A percentile compares a stretch with the other conserved stretches of the same genome.
phyloP scores from a whole-genome alignment of 2,329 filamentous ascomycete species.

The Pyricularia grisea region DNA sequence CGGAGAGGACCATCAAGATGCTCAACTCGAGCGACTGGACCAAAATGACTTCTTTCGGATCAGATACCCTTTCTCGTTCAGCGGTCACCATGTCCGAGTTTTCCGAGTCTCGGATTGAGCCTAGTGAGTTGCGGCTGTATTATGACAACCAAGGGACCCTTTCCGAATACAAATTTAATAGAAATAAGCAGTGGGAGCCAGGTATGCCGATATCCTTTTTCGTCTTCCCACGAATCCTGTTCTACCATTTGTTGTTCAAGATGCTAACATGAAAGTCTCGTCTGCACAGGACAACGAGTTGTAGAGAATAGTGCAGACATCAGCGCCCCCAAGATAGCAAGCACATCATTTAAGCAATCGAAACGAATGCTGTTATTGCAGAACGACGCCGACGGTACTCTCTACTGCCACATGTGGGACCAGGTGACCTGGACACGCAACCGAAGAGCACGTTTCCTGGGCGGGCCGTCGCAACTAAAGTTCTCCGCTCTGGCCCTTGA shows the following conservation, averaged over 20 bases:
- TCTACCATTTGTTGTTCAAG: neutral
- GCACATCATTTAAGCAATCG: neutral
- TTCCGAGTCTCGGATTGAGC: neutral
- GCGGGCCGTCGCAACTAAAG: neutral
- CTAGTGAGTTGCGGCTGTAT: neutral
- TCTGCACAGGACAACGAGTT: neutral
- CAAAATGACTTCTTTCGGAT: neutral
- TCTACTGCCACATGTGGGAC: neutral
- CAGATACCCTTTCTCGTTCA: neutral
- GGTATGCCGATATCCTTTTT: neutral
- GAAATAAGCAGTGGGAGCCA: neutral
- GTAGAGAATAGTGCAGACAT: neutral
- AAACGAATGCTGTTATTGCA: neutral
- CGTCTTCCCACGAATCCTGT: neutral
- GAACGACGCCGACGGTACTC: neutral
- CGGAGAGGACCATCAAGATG: neutral
- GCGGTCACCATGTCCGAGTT: neutral
- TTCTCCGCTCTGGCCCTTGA: neutral
- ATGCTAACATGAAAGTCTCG: neutral
- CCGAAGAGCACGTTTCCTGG: neutral
- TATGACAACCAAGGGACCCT: neutral
- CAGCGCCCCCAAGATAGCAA: neutral
- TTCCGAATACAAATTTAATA: neutral
- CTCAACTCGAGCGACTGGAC: slow-evolving; percentile 3
- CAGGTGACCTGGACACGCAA: neutral